Evolutionary conservation across 768 basidiomycete species (phyloP).

Genomic region (Crucibulum laeve): DNA sequence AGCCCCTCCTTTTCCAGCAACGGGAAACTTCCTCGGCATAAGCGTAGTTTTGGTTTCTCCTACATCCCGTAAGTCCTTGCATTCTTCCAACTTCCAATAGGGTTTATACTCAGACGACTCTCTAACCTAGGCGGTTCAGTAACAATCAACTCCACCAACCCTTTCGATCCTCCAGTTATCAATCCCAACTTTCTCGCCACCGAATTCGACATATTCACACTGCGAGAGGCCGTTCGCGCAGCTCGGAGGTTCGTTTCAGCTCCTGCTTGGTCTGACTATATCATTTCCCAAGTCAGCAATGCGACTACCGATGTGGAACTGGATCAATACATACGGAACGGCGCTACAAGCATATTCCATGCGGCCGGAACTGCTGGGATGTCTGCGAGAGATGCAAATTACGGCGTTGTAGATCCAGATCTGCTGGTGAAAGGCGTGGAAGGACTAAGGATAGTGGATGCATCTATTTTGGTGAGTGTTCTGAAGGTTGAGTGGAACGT

Average conservation of each 20-base stretch:
- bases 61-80: conserved; percentile 10
- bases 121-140: conserved; percentile 5
- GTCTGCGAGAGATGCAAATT: conserved; percentile 9
- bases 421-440: conserved; percentile 27
- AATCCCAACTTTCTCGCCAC: conserved; percentile 25
- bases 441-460: conserved; percentile 31
- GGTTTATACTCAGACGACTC: neutral
- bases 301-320: conserved; percentile 24
- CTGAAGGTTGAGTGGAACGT: no score
- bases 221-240: conserved; percentile 6
- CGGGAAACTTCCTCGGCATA: conserved; percentile 10
- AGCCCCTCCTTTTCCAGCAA: conserved; percentile 3
- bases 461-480: no score
- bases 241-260: conserved; percentile 5
- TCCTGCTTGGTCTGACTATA: conserved; percentile 4
- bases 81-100: neutral
- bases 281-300: conserved; percentile 1
- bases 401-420: conserved; percentile 15
- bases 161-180: conserved; percentile 9
- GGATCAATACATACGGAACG: conserved; percentile 19
- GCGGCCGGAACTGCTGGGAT: conserved; percentile 22
- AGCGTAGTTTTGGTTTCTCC: conserved; percentile 13
- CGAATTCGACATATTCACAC: conserved; percentile 7
- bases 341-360: conserved; percentile 16
- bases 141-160: conserved; percentile 2